A percentile compares a stretch with the other conserved stretches of the same genome.
Evolutionary conservation across 805 yeast genomes (phyloP).

Genomic region (Yamadazyma scolyti): DNA sequence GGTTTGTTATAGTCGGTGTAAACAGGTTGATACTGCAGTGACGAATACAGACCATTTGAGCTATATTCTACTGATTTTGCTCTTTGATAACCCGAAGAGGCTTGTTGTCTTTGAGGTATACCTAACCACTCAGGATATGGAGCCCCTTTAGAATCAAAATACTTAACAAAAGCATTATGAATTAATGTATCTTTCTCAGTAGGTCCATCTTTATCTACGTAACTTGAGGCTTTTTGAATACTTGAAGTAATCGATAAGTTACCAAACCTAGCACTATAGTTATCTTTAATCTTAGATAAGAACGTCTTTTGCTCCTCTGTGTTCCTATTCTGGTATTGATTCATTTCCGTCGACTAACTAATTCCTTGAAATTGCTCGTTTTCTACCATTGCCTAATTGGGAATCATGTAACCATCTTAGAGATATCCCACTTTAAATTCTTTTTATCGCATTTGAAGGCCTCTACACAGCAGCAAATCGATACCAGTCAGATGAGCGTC

Average conservation of each 20-base stretch:
- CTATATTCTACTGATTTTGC: neutral
- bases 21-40: slow-evolving; percentile 24
- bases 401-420: too few species aligned
- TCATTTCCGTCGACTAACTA: too few species aligned
- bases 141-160: slow-evolving; percentile 25
- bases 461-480: too few species aligned
- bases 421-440: too few species aligned
- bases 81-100: slow-evolving; percentile 1
- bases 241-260: slow-evolving; percentile 27
- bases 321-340: slow-evolving; percentile 10
- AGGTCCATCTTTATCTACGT: slow-evolving; percentile 36
- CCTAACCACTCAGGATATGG: slow-evolving; percentile 47
- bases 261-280: slow-evolving; percentile 34
- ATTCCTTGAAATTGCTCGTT: too few species aligned
- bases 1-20: slow-evolving; percentile 16
- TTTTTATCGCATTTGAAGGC: too few species aligned
- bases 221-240: slow-evolving; percentile 13
- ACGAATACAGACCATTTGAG: slow-evolving; percentile 1
- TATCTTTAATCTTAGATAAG: slow-evolving; percentile 33
- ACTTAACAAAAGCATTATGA: slow-evolving; percentile 41
- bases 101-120: slow-evolving; percentile 9
- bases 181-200: slow-evolving; percentile 36
- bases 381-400: too few species aligned
- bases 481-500: too few species aligned
- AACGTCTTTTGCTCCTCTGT: slow-evolving; percentile 17